Conservation (phyloP, 306 rosid species). For the Notholithocarpus densiflorus region DNA sequence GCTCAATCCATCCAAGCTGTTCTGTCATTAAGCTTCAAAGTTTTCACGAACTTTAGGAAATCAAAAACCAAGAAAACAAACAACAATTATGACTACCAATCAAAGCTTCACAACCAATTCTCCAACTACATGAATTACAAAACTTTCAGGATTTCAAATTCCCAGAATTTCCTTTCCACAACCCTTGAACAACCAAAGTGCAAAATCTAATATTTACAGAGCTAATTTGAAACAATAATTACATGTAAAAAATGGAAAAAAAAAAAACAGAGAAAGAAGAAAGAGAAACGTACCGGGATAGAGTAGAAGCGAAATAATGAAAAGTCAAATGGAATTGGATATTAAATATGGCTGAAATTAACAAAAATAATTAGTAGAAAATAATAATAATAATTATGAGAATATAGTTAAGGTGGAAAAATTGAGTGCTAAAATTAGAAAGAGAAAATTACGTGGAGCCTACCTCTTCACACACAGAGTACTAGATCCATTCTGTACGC, state of each 20-base stretch:
- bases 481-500: slow-evolving; percentile 43
- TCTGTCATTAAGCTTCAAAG: not conserved
- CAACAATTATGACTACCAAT: not conserved
- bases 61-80: not conserved
- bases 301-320: slow-evolving; percentile 16
- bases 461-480: slow-evolving; percentile 38
- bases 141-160: too few species aligned
- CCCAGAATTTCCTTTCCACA: too few species aligned
- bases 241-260: not conserved
- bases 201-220: not conserved
- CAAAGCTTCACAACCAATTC: not conserved
- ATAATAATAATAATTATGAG: slow-evolving; percentile 21
- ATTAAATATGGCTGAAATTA: slow-evolving; percentile 13
- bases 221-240: not conserved
- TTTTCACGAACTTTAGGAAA: not conserved
- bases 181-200: not conserved
- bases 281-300: slow-evolving; percentile 48
- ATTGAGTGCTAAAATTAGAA: slow-evolving; percentile 40
- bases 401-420: slow-evolving; percentile 35
- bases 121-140: too few species aligned
- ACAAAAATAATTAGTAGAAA: not conserved
- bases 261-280: not conserved
- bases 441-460: slow-evolving; percentile 48
- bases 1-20: not conserved
- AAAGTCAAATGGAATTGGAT: slow-evolving; percentile 20